Evolutionary conservation across 2,329 filamentous ascomycete species (phyloP), one percentile per base, ranked within the genome.

Genomic region (Scytalidium lignicola): DNA sequence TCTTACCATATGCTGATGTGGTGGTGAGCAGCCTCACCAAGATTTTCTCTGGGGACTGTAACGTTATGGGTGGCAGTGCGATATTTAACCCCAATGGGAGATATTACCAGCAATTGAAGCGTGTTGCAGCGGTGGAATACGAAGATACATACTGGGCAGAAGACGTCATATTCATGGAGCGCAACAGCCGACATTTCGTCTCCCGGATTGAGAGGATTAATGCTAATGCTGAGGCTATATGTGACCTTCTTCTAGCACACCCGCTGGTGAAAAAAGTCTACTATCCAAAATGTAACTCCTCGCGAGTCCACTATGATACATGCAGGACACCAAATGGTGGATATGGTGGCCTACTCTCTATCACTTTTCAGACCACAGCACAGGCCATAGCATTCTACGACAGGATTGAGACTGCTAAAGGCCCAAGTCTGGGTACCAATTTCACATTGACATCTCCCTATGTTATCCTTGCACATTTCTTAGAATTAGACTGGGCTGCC

Each of bases 11-110:
- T 63, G 88, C 90, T 51, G 93, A 99, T 67, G 77, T 97, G 15
- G 88, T 97, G 4, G 92, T 96, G 49, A 96, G 89, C 73, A 95
- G 89, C 65, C 74, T 99, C 51, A 97, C 93, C 44, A 99, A 99
- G 68, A 86, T 97, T 47, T 99, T 99, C 71, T 95, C 90, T 49
- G 93, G 93, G 45, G 93, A 96, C 68, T 93, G 89, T 67, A 97
- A 99, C 67, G 93, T 99, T 57, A 97, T 97, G 92, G 93, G 91
- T 51, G 93, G 93, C 49, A 87, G 85, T 55, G 70, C 76, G 42
- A 79, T 85, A 47, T 64, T 85, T 42, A 85, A 85, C 60, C 80
- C 80, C 0, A 79, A 83, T 49, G 74, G 83, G n/a, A 80, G 71
- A 42, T 86, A 85, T 69, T 96, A 96, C 66, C 48, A 65, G 2